Base-by-base conservation (phyloP, 2,329 filamentous ascomycete genomes). In the Hypoxylon sp. region DNA sequence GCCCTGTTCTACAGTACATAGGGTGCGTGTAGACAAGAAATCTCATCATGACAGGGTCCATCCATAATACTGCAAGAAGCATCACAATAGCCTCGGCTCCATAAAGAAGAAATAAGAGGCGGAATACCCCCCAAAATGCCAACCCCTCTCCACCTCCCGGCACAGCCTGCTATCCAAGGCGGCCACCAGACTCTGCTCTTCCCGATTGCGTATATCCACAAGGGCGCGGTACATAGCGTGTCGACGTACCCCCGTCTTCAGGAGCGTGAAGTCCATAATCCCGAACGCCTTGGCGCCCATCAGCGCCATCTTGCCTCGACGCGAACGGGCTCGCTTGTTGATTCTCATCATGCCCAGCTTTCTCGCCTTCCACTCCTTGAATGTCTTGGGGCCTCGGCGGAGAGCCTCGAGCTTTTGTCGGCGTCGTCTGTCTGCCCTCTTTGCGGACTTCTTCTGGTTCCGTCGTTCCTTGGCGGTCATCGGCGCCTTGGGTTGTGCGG, bases 331-430 rank as follows among this genome's bases (percentile, higher is more conserved):
- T 11, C 8, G 35, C 33, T 35, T 63, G 5, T 2, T 17, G 17
- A 14, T 7, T 17, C 11, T 63, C n/a, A 17, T 40, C 61, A 50
- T 48, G 7, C 11, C 17, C 20, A 57, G 25, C 51, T 51, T 56
- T 2, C 25, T 63, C n/a, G 50, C 20, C 33, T 50, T 49, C 44
- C 51, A 22, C 22, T 62, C 50, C 22, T 37, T 55, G 42, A 25
- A n/a, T 20, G 40, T 58, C 55, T 49, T 49, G 10, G 33, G 33
- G 4, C 8, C 33, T 37, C 40, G 17, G 6, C 10, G 7, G 7
- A 17, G 40, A 22, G 40, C 40, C 11, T 44, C 40, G 40, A 17
- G 17, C 20, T 17, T 44, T n/a, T 44, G 40, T 11, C 17, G 40
- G 8, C 40, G 40, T 22, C 40, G 8, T 11, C 40, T 20, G 17